A percentile compares a stretch with the other conserved stretches of the same genome.
These are phyloP conservation scores for Vaccinium macrocarpon DNA, from an alignment of 148 eudicot species.

Conservation along the genomic window DNA sequence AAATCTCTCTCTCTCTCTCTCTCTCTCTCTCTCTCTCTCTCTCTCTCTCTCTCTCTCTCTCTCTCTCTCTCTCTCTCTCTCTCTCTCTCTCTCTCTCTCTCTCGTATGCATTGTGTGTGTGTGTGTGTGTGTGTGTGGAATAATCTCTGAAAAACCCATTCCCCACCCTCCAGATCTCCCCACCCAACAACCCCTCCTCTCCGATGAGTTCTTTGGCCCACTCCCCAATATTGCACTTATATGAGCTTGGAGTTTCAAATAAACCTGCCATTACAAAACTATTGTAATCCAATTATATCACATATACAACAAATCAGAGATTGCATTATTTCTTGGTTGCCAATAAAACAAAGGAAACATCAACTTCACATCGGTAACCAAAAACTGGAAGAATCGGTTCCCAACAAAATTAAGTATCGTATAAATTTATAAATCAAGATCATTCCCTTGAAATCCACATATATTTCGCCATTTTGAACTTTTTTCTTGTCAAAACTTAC, in stretches of 20 bases:
- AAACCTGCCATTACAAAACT: conserved; percentile 52
- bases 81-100: too few species aligned
- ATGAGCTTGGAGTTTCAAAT: conserved; percentile 78
- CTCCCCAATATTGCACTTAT: conserved; percentile 70
- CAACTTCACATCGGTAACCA: background rate
- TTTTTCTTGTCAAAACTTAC: conserved; percentile 29
- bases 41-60: too few species aligned
- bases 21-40: too few species aligned
- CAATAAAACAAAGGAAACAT: background rate
- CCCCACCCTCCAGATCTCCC: too few species aligned
- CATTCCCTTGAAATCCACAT: background rate
- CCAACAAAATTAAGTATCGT: background rate
- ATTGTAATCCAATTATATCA: conserved; percentile 1
- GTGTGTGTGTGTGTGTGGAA: too few species aligned
- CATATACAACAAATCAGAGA: background rate
- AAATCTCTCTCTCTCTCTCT: too few species aligned
- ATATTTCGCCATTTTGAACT: background rate
- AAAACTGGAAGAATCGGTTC: background rate
- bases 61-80: too few species aligned
- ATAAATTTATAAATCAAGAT: background rate
- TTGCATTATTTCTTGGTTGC: background rate
- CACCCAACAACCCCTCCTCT: too few species aligned
- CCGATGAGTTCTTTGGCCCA: conserved; percentile 78
- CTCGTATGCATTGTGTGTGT: too few species aligned
- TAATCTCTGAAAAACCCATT: too few species aligned